A percentile compares a stretch with the other conserved stretches of the same genome.
Conservation (phyloP, 371 early-diverging fungal species). For the Mortierella sp. region DNA sequence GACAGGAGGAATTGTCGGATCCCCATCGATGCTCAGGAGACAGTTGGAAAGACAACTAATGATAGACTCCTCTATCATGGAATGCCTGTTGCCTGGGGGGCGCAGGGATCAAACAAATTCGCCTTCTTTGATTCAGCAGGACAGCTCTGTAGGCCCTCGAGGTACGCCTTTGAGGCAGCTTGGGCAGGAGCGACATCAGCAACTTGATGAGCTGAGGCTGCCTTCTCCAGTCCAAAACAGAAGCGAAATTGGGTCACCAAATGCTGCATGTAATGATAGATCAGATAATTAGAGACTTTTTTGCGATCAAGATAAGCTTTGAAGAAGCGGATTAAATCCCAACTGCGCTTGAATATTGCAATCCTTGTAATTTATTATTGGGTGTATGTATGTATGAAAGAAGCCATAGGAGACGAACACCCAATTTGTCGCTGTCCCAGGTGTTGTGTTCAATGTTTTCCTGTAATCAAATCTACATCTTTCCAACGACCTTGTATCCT, state of each 20-base stretch:
- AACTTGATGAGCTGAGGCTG: neutral
- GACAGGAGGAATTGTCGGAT: neutral
- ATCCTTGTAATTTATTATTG: neutral
- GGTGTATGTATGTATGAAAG: neutral
- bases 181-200: neutral
- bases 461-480: constrained; percentile 27
- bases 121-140: neutral
- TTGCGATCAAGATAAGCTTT: neutral
- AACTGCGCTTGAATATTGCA: neutral
- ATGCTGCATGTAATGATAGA: neutral
- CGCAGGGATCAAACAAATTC: neutral
- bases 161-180: neutral
- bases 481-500: constrained; percentile 71
- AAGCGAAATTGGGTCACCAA: neutral
- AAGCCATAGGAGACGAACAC: neutral
- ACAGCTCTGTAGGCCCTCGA: neutral
- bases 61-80: neutral
- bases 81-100: neutral
- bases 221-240: neutral
- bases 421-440: neutral
- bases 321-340: neutral
- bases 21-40: neutral
- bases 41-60: neutral
- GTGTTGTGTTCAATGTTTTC: neutral
- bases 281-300: neutral